Base-by-base conservation (phyloP, 345 rosid species). In the Garcia nutans region DNA sequence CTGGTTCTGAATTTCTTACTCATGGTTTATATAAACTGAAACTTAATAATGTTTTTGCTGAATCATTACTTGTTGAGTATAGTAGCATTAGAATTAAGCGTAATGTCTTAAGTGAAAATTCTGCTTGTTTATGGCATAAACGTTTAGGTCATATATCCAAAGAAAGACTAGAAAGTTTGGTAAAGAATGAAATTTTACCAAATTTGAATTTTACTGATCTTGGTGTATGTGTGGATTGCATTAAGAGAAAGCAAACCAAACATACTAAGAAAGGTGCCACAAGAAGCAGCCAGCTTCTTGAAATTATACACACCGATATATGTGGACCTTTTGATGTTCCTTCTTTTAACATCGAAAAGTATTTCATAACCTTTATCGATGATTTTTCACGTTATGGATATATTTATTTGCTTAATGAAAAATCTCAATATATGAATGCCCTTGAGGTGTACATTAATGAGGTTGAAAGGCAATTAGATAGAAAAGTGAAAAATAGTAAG, bases 81-180 rank as follows among this genome's bases (percentile, higher is more conserved):
- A 3, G 8, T 62, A 62, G 26, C 13, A 5, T 64, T 64, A 23
- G 22, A 23, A 20, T 57, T 57, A 57, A 57, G 26, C 61, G n/a
- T n/a, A 20, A 5, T 54, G n/a, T 5, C 1, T 0, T 62, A 19
- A 62, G 26, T 28, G 42, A 47, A 47, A 47, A 47, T 47, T 47
- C 52, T 3, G 52, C 52, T 47, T 47, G 10, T 8, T 47, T 60
- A 13, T 60, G 64, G 64, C 13, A 60, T 60, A 60, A 60, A 60
- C 26, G 28, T 60, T 60, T 60, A 60, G 31, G 64, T 60, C 64
- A 60, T 60, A 23, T 60, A 60, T 60, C 64, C 31, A 60, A 60
- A 23, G 64, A 60, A 24, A 60, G 64, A 22, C 2, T 60, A n/a
- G 31, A n/a, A n/a, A 12, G 64, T 16, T 60, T 60, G 9, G 9